These are phyloP conservation scores for Blyttiomyces sp. DNA, from an alignment of 371 early-diverging fungal species.

Conservation along the genomic window DNA sequence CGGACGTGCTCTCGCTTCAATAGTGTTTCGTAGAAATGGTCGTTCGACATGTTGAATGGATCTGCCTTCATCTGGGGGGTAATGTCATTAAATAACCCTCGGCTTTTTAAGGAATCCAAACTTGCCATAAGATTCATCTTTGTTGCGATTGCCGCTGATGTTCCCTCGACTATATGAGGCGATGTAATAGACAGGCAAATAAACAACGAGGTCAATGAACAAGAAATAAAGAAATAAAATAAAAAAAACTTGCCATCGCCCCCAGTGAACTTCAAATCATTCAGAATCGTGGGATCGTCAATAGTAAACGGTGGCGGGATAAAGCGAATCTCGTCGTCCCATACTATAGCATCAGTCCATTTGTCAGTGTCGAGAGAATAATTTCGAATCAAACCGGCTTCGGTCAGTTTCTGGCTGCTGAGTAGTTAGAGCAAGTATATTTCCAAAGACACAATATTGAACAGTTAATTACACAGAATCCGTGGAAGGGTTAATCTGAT, in stretches of 20 bases:
- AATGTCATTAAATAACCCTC: too few relatives aligned
- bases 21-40: slow-evolving; percentile 83
- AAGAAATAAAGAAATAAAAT: too few relatives aligned
- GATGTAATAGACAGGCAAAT: too few relatives aligned
- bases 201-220: too few relatives aligned
- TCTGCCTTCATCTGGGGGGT: too few relatives aligned
- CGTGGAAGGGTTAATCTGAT: neutral
- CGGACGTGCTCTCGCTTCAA: slow-evolving; percentile 74
- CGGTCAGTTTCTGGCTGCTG: neutral
- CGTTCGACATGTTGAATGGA: slow-evolving; percentile 94
- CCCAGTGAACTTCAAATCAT: slow-evolving; percentile 9
- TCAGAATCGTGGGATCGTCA: slow-evolving; percentile 60
- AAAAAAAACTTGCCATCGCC: slow-evolving; percentile 1
- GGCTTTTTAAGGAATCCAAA: too few relatives aligned
- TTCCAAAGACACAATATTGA: neutral
- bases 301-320: slow-evolving; percentile 39
- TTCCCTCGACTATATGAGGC: too few relatives aligned
- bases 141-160: too few relatives aligned
- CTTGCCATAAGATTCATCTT: too few relatives aligned
- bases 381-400: slow-evolving; percentile 26
- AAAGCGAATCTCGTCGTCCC: slow-evolving; percentile 66
- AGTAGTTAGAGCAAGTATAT: neutral
- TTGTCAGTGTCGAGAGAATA: slow-evolving; percentile 28
- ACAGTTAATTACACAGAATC: neutral
- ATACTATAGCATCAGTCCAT: slow-evolving; percentile 63